Evolutionary conservation across 148 eudicot species (phyloP), one percentile per base, ranked within the genome.

Genomic region (Pharnaceum exiguum): DNA sequence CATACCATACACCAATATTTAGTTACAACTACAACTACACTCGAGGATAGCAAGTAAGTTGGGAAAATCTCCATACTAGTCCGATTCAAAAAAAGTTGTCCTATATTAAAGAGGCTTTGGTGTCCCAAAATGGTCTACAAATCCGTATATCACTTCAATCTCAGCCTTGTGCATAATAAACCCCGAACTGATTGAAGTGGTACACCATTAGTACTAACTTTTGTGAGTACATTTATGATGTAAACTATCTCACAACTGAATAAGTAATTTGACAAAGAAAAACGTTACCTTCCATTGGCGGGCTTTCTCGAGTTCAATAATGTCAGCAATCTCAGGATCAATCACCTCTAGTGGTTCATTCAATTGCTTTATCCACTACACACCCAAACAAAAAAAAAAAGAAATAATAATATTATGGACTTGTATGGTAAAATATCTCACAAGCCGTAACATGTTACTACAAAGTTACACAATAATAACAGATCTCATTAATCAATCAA

Each of bases 301-400:
- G 46, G 96, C 81, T 63, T 94, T 94, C 60, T 94, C 99, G 22
- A 46, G 95, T 76, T 89, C 99, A 59, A 94, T 89, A 19, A 94
- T 89, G 47, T 94, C 81, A 24, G 99, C 96, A 65, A 94, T 76
- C 77, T 89, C 96, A 38, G 99, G 99, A 82, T 94, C 99, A 70
- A 89, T 79, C 18, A 62, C 82, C 72, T 86, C 89, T 27, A 94
- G 78, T 16, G 99, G 89, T 57, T 89, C 89, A 80, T 94, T 94
- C 75, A 94, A 48, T 66, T 94, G 95, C 75, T 94, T 94, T 16
- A 95, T 87, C 99, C 99, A 94, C 99, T 89, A 72, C 25, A 77
- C 31, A 22, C 28, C 48, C 50, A 66, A 5, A 29, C n/a, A 10
- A 0, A 46, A 12, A 21, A 55, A 8, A 2, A 2, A 32, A 13